phyloP scores from a whole-genome alignment of 306 rosid species.

The Dalbergia oliveri region DNA sequence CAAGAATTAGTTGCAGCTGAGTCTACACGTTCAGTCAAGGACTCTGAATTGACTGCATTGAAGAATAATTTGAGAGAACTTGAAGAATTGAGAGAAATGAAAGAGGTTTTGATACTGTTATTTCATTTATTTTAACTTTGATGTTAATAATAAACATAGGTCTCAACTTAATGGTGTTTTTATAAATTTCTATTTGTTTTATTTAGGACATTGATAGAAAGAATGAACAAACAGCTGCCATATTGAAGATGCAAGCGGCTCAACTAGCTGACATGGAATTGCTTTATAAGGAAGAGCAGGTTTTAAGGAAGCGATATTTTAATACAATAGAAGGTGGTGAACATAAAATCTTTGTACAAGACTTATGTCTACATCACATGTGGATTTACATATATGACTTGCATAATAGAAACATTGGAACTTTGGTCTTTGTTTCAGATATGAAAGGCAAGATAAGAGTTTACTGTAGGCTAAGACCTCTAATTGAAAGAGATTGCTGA shows the following conservation, averaged over 20 bases:
- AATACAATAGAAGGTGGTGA: conserved; percentile 87
- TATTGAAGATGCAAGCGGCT: conserved; percentile 93
- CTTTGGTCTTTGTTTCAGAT: conserved; percentile 61
- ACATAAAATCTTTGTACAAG: neutral
- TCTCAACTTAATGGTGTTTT: conserved; percentile 32
- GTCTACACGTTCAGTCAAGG: conserved; percentile 69
- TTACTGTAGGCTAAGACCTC: conserved; percentile 88
- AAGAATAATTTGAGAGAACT: conserved; percentile 79
- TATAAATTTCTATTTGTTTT: conserved; percentile 31
- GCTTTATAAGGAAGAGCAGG: conserved; percentile 94
- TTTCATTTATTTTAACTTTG: conserved; percentile 1
- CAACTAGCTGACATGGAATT: conserved; percentile 91
- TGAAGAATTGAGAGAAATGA: conserved; percentile 96
- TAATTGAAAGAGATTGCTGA: conserved; percentile 73
- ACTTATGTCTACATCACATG: neutral
- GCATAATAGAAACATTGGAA: conserved; percentile 9
- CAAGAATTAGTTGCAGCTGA: conserved; percentile 66
- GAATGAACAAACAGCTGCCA: conserved; percentile 89
- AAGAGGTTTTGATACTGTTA: conserved; percentile 70
- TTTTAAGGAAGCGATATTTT: conserved; percentile 90
- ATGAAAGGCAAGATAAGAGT: conserved; percentile 99
- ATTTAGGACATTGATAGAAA: conserved; percentile 94
- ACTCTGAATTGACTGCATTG: conserved; percentile 69
- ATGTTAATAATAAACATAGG: neutral
- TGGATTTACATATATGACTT: conserved; percentile 27